phyloP scores from a whole-genome alignment of 768 basidiomycete genomes.

The Daedaleopsis sinensis region DNA sequence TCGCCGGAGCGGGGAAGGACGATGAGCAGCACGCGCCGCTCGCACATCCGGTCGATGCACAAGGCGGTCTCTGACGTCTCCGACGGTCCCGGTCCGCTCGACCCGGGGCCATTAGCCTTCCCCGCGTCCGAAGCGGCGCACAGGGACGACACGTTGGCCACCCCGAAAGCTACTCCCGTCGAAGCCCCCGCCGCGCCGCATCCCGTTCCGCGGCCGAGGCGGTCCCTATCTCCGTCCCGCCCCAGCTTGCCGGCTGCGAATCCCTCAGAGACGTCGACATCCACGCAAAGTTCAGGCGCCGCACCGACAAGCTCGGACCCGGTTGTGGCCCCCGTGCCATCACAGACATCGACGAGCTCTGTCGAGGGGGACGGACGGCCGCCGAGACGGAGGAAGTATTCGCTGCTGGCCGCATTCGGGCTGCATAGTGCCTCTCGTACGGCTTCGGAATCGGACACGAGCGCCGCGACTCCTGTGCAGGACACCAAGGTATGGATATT shows the following conservation, averaged over 20 bases:
- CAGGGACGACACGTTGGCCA: background rate
- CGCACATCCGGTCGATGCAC: background rate
- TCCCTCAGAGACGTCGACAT: too few species aligned
- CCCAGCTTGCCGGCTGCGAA: too few species aligned
- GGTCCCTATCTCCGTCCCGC: too few species aligned
- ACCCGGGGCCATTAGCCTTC: background rate
- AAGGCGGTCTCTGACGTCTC: background rate
- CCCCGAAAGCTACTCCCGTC: too few species aligned
- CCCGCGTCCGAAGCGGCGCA: background rate
- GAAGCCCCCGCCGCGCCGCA: too few species aligned
- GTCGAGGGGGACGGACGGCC: background rate
- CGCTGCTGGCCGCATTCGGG: constrained; percentile 30
- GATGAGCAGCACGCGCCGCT: background rate
- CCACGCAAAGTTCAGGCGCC: too few species aligned
- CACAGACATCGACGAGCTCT: constrained; percentile 5
- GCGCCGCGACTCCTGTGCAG: background rate
- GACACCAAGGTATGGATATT: constrained; percentile 11
- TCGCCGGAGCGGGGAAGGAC: background rate
- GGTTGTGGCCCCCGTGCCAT: background rate
- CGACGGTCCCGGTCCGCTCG: background rate
- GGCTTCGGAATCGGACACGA: constrained; percentile 5
- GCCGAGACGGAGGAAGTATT: constrained; percentile 27
- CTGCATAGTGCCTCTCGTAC: background rate
- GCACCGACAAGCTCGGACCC: background rate
- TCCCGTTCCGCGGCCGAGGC: too few species aligned